phyloP scores from a whole-genome alignment of 371 early-diverging fungal genomes.

The Syncephalastrum racemosum region DNA sequence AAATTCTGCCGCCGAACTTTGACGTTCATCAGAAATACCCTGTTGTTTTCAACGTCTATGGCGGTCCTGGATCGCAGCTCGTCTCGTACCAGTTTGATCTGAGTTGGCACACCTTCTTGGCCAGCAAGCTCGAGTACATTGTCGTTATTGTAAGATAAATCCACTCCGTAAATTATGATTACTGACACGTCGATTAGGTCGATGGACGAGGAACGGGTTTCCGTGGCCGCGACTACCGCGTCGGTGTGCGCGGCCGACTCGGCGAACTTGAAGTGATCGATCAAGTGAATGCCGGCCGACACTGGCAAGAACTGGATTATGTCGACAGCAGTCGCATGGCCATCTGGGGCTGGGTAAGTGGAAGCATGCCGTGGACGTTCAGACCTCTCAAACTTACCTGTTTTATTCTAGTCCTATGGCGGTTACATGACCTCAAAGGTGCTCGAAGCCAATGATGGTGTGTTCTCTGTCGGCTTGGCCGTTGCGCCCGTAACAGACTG shows the following conservation, averaged over 20 bases:
- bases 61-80: slow-evolving; percentile 91
- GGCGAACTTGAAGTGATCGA: slow-evolving; percentile 86
- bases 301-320: slow-evolving; percentile 67
- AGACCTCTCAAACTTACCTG: slow-evolving; percentile 1
- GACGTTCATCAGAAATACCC: slow-evolving; percentile 72
- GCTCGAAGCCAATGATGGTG: slow-evolving; percentile 80
- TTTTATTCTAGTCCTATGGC: slow-evolving; percentile 76
- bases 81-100: slow-evolving; percentile 70
- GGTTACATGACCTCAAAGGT: slow-evolving; percentile 88
- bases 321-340: slow-evolving; percentile 82
- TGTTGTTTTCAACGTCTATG: slow-evolving; percentile 89
- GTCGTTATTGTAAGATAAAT: slow-evolving; percentile 53
- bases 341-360: slow-evolving; percentile 92
- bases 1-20: slow-evolving; percentile 84
- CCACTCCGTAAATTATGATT: neutral
- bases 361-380: neutral
- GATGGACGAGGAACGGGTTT: slow-evolving; percentile 93
- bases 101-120: slow-evolving; percentile 77
- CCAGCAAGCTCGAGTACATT: slow-evolving; percentile 61
- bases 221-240: slow-evolving; percentile 82
- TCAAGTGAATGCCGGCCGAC: slow-evolving; percentile 80
- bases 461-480: slow-evolving; percentile 85
- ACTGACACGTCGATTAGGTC: slow-evolving; percentile 31
- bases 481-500: slow-evolving; percentile 98
- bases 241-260: slow-evolving; percentile 73